Base-by-base conservation (phyloP, 805 yeast genomes). In the Starmera dryadoides region DNA sequence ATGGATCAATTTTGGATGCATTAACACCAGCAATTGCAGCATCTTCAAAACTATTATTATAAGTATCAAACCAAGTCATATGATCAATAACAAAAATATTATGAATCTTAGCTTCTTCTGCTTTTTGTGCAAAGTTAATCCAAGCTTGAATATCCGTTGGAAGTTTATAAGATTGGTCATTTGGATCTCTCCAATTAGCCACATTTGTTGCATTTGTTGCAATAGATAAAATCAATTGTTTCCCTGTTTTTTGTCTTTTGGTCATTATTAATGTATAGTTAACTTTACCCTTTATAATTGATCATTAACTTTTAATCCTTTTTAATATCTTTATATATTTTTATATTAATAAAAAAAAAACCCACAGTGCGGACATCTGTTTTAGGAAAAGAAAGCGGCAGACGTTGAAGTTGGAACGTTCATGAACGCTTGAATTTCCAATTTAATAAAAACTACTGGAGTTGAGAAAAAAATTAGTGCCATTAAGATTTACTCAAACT, bases 1-100 rank as follows among this genome's bases (percentile, higher is more conserved):
- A 49, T 9, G 63, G 64, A 32, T 59, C 64, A 33, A 45, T 44
- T 1, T 53, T 51, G 4, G 64, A 63, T 48, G 50, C 57, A 16
- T 44, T 47, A 3, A 45, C 37, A 20, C 50, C 50, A 4, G 43
- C 40, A 9, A 40, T 43, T 7, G 62, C 60, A 9, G 63, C 63
- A 4, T 59, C 55, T 2, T 40, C 46, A 25, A 55, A 42, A 39
- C 58, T 58, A 3, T 46, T 36, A 14, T 62, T 53, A 41, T 59
- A 62, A 16, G 57, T 62, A 38, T 62, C 66, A 37, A 60, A 62
- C 3, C 57, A 59, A 6, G 64, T 65, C 25, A 62, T 38, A 17
- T 57, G 63, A 47, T 62, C 67, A 17, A 67, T 66, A 34, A 62
- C 43, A 36, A 62, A 62, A 2, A 61, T 33, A 4, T 58, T 56